Evolutionary conservation across 1,139 yeast species (phyloP).

Genomic region (Candida glucosophila): DNA sequence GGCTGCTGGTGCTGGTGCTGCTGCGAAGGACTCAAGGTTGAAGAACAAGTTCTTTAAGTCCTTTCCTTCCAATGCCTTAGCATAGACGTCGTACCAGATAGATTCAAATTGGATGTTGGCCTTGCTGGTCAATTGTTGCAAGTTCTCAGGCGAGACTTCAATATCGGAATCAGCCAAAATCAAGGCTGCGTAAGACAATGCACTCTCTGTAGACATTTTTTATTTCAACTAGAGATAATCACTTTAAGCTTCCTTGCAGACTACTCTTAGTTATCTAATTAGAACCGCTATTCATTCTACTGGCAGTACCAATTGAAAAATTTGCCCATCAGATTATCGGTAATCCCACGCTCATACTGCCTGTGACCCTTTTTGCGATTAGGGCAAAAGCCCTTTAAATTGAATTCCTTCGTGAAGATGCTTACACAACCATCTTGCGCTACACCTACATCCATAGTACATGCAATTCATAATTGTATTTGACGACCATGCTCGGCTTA

Average conservation of each 20-base stretch:
- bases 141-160: constrained; percentile 91
- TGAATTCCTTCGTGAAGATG: too few relatives aligned
- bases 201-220: constrained; percentile 51
- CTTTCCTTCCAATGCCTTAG: constrained; percentile 96
- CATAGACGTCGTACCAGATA: constrained; percentile 93
- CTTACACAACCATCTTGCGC: too few relatives aligned
- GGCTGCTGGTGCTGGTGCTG: constrained; percentile 43
- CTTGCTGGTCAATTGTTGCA: constrained; percentile 62
- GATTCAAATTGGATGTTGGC: constrained; percentile 89
- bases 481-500: too few relatives aligned
- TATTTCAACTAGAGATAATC: constrained; percentile 43
- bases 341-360: too few relatives aligned
- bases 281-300: too few relatives aligned
- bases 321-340: too few relatives aligned
- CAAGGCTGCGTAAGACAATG: constrained; percentile 87
- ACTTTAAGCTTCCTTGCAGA: constrained; percentile 48
- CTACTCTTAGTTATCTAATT: constrained; percentile 46
- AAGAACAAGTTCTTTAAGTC: constrained; percentile 85
- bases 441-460: too few relatives aligned
- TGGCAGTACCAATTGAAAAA: too few relatives aligned
- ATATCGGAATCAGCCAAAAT: constrained; percentile 96
- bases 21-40: constrained; percentile 63
- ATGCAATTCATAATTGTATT: too few relatives aligned
- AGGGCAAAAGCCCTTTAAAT: too few relatives aligned
- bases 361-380: too few relatives aligned